Evolutionary conservation across 2,329 filamentous ascomycete genomes (phyloP).

Genomic region (Exophiala bonariae): DNA sequence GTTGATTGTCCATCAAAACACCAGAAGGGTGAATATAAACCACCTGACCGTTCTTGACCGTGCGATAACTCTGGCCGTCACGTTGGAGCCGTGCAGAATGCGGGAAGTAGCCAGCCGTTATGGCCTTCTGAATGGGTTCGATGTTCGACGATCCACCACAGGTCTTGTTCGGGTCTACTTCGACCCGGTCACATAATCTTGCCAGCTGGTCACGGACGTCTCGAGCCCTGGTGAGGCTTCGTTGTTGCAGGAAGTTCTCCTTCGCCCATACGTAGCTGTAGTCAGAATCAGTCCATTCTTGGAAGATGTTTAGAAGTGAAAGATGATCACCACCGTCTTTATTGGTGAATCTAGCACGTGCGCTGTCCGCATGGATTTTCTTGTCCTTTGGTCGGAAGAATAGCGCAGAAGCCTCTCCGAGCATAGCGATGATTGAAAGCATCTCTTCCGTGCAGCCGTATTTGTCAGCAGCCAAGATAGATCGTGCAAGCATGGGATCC

Average conservation of each 20-base stretch:
- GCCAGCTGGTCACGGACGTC: conserved; percentile 91
- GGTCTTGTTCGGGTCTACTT: conserved; percentile 68
- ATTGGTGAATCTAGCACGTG: conserved; percentile 81
- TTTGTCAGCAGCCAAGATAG: conserved; percentile 82
- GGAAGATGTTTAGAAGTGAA: conserved; percentile 88
- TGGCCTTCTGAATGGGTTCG: conserved; percentile 77
- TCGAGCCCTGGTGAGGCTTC: conserved; percentile 81
- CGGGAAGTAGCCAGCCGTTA: conserved; percentile 91
- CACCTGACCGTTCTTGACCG: conserved; percentile 83
- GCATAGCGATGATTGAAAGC: conserved; percentile 89
- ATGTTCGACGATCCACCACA: conserved; percentile 65
- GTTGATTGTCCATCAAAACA: conserved; percentile 67
- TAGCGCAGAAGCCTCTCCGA: conserved; percentile 81
- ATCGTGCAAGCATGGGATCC: conserved; percentile 86
- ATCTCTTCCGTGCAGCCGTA: conserved; percentile 94
- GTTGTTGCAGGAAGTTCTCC: conserved; percentile 92
- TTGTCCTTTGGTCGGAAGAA: conserved; percentile 98
- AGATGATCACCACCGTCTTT: conserved; percentile 89
- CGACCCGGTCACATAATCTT: conserved; percentile 90
- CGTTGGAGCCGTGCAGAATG: conserved; percentile 84
- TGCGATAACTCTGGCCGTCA: conserved; percentile 84
- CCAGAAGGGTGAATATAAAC: conserved; percentile 91
- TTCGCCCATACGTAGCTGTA: conserved; percentile 84
- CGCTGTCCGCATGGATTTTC: conserved; percentile 92
- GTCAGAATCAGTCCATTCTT: conserved; percentile 91